These are phyloP conservation scores for Russula lepida DNA, from an alignment of 768 basidiomycete genomes.

Conservation along the genomic window DNA sequence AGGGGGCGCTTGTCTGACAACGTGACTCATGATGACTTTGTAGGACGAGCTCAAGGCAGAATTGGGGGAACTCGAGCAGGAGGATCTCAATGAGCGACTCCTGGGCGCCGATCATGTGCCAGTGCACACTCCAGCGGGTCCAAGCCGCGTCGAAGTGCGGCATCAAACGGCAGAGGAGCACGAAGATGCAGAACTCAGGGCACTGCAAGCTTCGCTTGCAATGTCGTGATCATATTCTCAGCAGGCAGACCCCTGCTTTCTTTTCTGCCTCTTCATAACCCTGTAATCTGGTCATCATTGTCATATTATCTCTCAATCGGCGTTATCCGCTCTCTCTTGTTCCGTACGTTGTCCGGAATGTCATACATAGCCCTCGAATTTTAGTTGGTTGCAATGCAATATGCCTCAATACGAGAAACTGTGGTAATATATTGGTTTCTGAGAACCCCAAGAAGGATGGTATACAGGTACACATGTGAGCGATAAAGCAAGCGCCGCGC, in stretches of 20 bases:
- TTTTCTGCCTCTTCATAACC: conserved; percentile 3
- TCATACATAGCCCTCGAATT: conserved; percentile 13
- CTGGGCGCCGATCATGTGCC: conserved; percentile 86
- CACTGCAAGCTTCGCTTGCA: conserved; percentile 80
- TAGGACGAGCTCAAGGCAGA: conserved; percentile 76
- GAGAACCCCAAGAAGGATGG: conserved; percentile 10
- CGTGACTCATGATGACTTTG: neutral
- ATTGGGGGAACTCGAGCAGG: conserved; percentile 82
- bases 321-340: conserved; percentile 5
- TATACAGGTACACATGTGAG: conserved; percentile 21
- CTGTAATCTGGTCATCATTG: conserved; percentile 18
- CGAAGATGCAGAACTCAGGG: conserved; percentile 82
- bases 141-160: conserved; percentile 29
- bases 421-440: conserved; percentile 9
- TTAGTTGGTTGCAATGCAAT: conserved; percentile 11
- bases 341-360: conserved; percentile 1
- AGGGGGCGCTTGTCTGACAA: neutral
- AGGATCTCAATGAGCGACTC: conserved; percentile 76
- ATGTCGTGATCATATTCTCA: conserved; percentile 41
- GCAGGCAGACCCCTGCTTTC: neutral
- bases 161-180: conserved; percentile 65
- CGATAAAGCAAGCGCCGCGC: conserved; percentile 14
- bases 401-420: neutral
- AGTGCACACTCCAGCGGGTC: conserved; percentile 65
- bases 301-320: conserved; percentile 13